Base-by-base conservation (phyloP, 1,284 basidiomycete genomes). In the Melampsora americana region DNA sequence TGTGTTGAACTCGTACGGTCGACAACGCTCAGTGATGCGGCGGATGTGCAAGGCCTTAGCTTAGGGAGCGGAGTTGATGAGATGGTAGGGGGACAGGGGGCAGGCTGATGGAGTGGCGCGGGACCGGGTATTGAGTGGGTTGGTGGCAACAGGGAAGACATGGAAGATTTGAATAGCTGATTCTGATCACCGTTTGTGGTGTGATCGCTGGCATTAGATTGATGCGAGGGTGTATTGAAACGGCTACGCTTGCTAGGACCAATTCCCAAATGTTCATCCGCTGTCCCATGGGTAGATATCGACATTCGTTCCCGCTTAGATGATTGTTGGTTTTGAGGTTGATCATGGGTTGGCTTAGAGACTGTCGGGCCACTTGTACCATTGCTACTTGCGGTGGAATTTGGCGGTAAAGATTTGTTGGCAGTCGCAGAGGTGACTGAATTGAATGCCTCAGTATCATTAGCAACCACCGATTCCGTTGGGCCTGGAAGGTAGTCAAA, bases 401-500 rank as follows among this genome's bases (percentile, higher is more conserved):
- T 66, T 18, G 32, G 32, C 2, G 64, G 56, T 12, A 26, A 26
- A 14, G 23, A 35, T 39, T 50, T 28, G 20, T 32, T 50, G 32
- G 35, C 35, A 42, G 14, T 44, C 42, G 59, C 50, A 48, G 65
- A 39, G 14, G 48, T 69, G n/a, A 23, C 26, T 26, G 53, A 44
- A n/a, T 67, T 50, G n/a, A 12, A 11, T 61, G 23, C 59, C 26
- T 30, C 66, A 23, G 16, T 35, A 20, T 62, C 30, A 50, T n/a
- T 62, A 30, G 65, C 53, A 44, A 32, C 66, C 50, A 77, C 66
- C 9, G 66, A 14, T 18, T 44, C 66, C 35, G 76, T 59, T n/a
- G 80, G 77, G 4, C 79, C 89, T 1, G 93, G 92, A 23, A 90
- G 88, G 82, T 94, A 95, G 83, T 96, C 93, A 82, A 97, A 95